Evolutionary conservation across 257 asterid species (phyloP).

Genomic region (Scutellaria minor): DNA sequence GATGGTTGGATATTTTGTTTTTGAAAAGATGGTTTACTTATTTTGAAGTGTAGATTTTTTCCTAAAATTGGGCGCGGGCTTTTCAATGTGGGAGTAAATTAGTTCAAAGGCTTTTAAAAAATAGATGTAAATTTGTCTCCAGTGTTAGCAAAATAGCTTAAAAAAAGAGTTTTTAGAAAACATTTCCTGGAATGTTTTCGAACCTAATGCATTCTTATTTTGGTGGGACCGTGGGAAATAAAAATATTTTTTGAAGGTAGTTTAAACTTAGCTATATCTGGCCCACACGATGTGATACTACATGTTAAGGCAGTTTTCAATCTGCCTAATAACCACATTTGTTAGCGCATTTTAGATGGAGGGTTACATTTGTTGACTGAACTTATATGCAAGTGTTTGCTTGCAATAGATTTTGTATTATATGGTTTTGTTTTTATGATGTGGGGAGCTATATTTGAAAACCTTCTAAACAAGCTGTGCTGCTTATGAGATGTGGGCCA

Average conservation of each 20-base stretch:
- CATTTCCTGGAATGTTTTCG: not conserved
- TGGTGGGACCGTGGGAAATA: not conserved
- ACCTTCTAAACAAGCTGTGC: not conserved
- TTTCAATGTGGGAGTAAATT: not conserved
- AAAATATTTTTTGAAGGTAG: not conserved
- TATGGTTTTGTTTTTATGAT: constrained; percentile 3
- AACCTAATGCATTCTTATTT: not conserved
- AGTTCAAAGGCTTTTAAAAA: constrained; percentile 4
- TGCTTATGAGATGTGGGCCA: not conserved
- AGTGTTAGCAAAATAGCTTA: not conserved
- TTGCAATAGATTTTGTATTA: constrained; percentile 18
- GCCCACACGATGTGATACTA: no score
- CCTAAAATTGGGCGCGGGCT: no score
- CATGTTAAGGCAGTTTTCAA: no score
- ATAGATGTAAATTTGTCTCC: not conserved
- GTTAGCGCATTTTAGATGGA: not conserved
- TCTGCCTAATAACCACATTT: no score
- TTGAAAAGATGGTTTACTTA: no score
- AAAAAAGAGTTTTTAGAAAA: not conserved
- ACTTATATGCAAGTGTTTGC: constrained; percentile 13
- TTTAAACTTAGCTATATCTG: no score
- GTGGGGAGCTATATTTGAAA: constrained; percentile 11
- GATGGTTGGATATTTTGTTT: no score
- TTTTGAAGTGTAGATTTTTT: no score
- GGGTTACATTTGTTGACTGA: not conserved